These are phyloP conservation scores for Trichoderma endophyticum DNA, from an alignment of 2,329 filamentous ascomycete genomes.

Conservation along the genomic window DNA sequence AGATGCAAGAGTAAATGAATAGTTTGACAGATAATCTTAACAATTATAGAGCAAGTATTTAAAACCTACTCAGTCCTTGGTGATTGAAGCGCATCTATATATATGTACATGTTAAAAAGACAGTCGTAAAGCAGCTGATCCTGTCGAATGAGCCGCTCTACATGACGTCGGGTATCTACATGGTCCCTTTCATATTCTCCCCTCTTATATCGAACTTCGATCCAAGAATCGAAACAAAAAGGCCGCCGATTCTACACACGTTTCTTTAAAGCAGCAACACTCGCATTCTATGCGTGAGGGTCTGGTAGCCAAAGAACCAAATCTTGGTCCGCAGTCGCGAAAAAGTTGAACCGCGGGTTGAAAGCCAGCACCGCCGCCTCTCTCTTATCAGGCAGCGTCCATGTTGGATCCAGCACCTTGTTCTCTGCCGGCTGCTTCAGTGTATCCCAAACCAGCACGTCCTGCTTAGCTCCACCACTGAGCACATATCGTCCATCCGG, in stretches of 20 bases:
- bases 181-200: neutral
- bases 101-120: neutral
- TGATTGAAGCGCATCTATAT: neutral
- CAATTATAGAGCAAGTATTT: neutral
- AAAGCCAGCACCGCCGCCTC: constrained; percentile 75
- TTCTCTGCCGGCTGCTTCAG: constrained; percentile 53
- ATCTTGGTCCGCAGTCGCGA: constrained; percentile 86
- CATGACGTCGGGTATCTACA: constrained; percentile 16
- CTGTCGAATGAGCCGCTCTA: neutral
- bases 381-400: constrained; percentile 63
- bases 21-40: neutral
- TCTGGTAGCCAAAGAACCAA: constrained; percentile 76
- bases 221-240: neutral
- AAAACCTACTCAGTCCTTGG: neutral
- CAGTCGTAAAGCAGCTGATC: neutral
- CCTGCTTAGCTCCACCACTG: constrained; percentile 65
- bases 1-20: neutral
- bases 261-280: neutral
- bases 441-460: constrained; percentile 84
- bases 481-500: constrained; percentile 88
- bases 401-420: constrained; percentile 60
- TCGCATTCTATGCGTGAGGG: constrained; percentile 46
- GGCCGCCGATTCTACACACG: neutral
- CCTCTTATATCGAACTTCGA: neutral
- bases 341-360: constrained; percentile 88